A percentile compares a stretch with the other conserved stretches of the same genome.
These are phyloP conservation scores for Capsicum chinense DNA, from an alignment of 257 asterid genomes.

Conservation along the genomic window DNA sequence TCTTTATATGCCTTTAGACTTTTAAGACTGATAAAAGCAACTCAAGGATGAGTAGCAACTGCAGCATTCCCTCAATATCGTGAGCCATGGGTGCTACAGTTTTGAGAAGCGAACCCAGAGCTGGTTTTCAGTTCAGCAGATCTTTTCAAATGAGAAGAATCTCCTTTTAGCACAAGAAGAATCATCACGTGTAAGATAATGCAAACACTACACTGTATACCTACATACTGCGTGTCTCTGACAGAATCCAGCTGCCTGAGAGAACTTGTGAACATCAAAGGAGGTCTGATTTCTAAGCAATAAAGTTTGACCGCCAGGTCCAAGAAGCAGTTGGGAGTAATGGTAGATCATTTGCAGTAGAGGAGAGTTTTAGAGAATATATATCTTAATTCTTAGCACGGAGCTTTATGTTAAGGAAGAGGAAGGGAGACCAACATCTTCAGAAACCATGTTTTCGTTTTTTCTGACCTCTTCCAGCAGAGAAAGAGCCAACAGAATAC, in stretches of 20 bases:
- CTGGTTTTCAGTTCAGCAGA: neutral
- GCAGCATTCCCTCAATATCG: neutral
- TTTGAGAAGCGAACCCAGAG: neutral
- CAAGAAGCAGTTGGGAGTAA: conserved; percentile 8
- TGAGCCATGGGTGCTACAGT: neutral
- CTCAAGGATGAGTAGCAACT: neutral
- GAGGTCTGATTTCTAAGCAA: neutral
- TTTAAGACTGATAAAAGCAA: neutral
- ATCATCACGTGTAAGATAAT: neutral
- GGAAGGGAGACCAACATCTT: conserved; percentile 28
- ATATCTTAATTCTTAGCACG: neutral
- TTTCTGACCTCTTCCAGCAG: conserved; percentile 52
- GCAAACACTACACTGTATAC: neutral
- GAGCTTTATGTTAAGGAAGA: neutral
- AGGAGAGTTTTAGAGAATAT: neutral
- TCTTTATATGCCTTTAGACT: neutral
- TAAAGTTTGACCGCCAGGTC: neutral
- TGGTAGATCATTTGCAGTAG: conserved; percentile 5
- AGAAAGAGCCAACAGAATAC: conserved; percentile 42
- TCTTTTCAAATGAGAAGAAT: conserved; percentile 3
- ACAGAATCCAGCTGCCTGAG: neutral
- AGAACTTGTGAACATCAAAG: neutral
- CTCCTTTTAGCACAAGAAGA: neutral
- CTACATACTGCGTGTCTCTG: neutral
- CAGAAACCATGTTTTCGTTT: conserved; percentile 63